Evolutionary conservation across 768 basidiomycete species (phyloP).

Genomic region (Trichaptum fuscoviolaceum): DNA sequence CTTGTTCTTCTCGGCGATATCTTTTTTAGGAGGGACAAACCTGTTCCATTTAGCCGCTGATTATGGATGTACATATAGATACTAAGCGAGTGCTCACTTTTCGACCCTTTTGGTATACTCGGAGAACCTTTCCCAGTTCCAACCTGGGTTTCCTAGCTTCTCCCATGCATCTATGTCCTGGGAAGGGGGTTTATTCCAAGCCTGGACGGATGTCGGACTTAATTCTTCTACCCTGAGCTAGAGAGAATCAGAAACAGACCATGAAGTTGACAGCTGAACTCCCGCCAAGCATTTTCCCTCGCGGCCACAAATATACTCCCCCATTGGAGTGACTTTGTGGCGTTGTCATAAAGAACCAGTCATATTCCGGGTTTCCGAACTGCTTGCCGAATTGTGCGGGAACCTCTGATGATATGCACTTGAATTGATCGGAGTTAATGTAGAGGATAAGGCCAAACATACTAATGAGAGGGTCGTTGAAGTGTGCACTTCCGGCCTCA

Average conservation of each 20-base stretch:
- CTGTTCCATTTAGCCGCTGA: not conserved
- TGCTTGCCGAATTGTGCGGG: slow-evolving; percentile 13
- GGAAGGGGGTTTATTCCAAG: slow-evolving; percentile 17
- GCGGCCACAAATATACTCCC: slow-evolving; percentile 11
- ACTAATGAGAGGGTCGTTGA: slow-evolving; percentile 13
- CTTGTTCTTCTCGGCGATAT: not conserved
- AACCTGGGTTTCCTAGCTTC: slow-evolving; percentile 23
- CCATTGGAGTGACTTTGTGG: slow-evolving; percentile 14
- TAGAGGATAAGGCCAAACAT: not conserved
- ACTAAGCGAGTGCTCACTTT: slow-evolving; percentile 9
- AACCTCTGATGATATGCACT: slow-evolving; percentile 3
- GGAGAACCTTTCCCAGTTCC: slow-evolving; percentile 21
- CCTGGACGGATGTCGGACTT: slow-evolving; percentile 2
- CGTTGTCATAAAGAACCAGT: slow-evolving; percentile 17
- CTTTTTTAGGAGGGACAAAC: not conserved
- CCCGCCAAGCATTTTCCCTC: slow-evolving; percentile 18
- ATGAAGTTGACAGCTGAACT: slow-evolving; percentile 17
- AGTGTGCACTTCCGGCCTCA: slow-evolving; percentile 18
- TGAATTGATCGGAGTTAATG: not conserved
- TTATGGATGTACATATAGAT: not conserved
- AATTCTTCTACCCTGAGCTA: not conserved
- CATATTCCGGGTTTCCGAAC: slow-evolving; percentile 14
- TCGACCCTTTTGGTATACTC: slow-evolving; percentile 19
- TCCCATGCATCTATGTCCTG: slow-evolving; percentile 19
- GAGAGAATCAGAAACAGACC: not conserved